Percentiles rank a stretch among this genome's conserved stretches.
Conservation (phyloP, 1,284 basidiomycete species). For the Golubevia pallescens region DNA sequence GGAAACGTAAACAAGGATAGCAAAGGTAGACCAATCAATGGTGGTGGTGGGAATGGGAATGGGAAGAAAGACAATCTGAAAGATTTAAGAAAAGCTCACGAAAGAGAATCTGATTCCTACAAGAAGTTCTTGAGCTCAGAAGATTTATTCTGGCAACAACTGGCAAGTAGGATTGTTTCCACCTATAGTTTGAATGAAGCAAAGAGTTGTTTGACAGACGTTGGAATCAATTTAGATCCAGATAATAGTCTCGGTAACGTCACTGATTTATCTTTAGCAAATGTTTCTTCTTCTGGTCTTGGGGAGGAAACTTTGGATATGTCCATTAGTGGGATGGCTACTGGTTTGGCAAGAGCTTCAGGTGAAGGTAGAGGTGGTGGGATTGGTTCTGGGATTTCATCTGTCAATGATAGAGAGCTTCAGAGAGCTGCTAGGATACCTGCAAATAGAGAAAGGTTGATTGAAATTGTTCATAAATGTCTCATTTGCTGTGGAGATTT, state of each 20-base stretch:
- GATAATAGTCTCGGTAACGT: background rate
- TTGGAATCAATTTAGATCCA: slow-evolving; percentile 34
- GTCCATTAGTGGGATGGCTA: background rate
- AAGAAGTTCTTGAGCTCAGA: slow-evolving; percentile 47
- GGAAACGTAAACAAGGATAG: background rate
- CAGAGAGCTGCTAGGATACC: slow-evolving; percentile 24
- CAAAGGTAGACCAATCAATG: background rate
- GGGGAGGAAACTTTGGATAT: background rate
- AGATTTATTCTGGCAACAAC: slow-evolving; percentile 45
- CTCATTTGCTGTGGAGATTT: slow-evolving; percentile 92
- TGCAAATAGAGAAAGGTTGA: slow-evolving; percentile 34
- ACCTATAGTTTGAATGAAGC: slow-evolving; percentile 47
- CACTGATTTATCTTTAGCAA: background rate
- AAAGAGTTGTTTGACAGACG: slow-evolving; percentile 22
- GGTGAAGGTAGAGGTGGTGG: too few species aligned
- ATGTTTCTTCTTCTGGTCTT: background rate
- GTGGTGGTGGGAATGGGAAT: too few species aligned
- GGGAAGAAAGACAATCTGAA: too few species aligned
- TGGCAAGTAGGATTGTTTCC: slow-evolving; percentile 38
- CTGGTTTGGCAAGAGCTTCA: too few species aligned
- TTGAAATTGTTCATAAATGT: too few species aligned
- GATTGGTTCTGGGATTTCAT: background rate
- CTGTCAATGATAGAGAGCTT: background rate
- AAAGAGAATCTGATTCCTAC: too few species aligned
- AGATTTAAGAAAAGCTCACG: too few species aligned